Evolutionary conservation across 2,329 filamentous ascomycete species (phyloP).

Genomic region (Calonectria honghensis): DNA sequence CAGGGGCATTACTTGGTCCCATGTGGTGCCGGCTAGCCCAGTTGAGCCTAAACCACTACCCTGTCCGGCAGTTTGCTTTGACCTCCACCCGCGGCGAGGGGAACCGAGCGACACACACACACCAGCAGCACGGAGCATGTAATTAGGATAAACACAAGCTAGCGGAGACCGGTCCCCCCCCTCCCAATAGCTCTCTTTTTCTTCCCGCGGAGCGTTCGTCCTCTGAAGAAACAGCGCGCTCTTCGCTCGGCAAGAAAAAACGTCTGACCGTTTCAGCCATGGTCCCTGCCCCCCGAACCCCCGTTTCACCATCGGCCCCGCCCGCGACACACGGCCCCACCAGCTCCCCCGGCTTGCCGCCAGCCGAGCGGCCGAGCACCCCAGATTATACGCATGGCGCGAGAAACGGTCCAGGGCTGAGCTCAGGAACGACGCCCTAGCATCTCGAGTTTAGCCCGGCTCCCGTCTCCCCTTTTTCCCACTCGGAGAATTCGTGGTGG

Average conservation of each 20-base stretch:
- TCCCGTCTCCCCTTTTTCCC: background rate
- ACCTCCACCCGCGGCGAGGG: background rate
- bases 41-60: constrained; percentile 1
- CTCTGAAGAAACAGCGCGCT: constrained; percentile 9
- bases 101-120: constrained; percentile 30
- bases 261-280: constrained; percentile 33
- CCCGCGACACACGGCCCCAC: background rate
- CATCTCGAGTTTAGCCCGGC: background rate
- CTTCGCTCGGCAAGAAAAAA: constrained; percentile 19
- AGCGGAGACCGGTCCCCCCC: background rate
- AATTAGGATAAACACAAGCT: constrained; percentile 13
- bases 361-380: constrained; percentile 9
- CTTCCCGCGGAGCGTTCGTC: constrained; percentile 4
- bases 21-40: constrained; percentile 6
- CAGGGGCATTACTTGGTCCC: background rate
- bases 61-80: constrained; percentile 30
- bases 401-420: background rate
- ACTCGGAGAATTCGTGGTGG: constrained; percentile 31
- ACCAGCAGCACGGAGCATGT: background rate
- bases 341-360: background rate
- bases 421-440: background rate
- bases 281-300: background rate
- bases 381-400: constrained; percentile 14
- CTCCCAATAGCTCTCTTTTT: background rate
- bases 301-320: constrained; percentile 25